phyloP scores from a whole-genome alignment of 805 yeast genomes.

The Brettanomyces nanus region DNA sequence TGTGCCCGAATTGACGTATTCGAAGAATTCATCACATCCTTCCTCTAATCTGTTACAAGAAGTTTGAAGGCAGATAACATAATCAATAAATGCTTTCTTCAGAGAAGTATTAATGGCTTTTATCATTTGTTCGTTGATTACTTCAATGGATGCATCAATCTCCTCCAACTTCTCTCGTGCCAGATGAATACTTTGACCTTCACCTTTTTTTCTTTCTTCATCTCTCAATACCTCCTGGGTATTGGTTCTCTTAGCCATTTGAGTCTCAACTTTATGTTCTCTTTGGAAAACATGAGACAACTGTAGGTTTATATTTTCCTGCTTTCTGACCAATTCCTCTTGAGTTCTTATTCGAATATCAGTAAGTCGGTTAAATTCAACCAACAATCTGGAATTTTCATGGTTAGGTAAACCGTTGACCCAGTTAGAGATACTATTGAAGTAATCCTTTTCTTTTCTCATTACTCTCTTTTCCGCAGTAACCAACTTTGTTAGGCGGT shows the following conservation, averaged over 20 bases:
- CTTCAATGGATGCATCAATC: slow-evolving; percentile 39
- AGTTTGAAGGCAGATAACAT: slow-evolving; percentile 27
- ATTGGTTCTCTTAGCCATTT: slow-evolving; percentile 29
- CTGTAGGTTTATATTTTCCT: slow-evolving; percentile 35
- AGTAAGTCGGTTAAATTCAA: slow-evolving; percentile 32
- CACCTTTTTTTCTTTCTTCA: slow-evolving; percentile 38
- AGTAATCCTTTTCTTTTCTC: slow-evolving; percentile 29
- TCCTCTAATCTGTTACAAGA: slow-evolving; percentile 21
- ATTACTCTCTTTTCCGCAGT: slow-evolving; percentile 31
- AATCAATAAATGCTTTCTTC: slow-evolving; percentile 38
- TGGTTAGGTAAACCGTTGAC: slow-evolving; percentile 29
- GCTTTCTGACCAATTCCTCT: slow-evolving; percentile 32
- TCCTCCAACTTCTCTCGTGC: slow-evolving; percentile 46
- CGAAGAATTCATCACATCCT: slow-evolving; percentile 23
- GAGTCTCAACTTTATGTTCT: slow-evolving; percentile 38
- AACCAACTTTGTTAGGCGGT: slow-evolving; percentile 29
- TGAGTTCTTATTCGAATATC: slow-evolving; percentile 29
- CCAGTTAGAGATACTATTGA: slow-evolving; percentile 37
- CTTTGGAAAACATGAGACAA: slow-evolving; percentile 40
- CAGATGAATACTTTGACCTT: slow-evolving; percentile 34
- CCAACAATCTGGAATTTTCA: slow-evolving; percentile 31
- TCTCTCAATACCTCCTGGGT: slow-evolving; percentile 32
- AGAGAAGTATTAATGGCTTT: slow-evolving; percentile 39
- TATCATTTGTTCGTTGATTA: slow-evolving; percentile 42
- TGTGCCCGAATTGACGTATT: slow-evolving; percentile 13